Base-by-base conservation (phyloP, 2,329 filamentous ascomycete species). In the Nigrospora sphaerica region DNA sequence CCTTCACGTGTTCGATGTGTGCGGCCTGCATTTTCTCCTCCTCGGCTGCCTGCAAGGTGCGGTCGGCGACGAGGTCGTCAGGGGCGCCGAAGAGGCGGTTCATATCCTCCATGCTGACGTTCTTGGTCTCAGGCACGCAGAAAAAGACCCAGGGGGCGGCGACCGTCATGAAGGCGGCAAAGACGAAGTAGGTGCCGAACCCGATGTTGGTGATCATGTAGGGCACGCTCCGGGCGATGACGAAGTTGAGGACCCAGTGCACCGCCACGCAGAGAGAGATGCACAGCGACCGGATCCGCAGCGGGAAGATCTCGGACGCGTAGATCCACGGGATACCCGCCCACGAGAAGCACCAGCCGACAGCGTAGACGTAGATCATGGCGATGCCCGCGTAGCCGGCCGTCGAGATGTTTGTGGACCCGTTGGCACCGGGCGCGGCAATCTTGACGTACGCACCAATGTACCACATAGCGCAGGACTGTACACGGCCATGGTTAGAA, bases 161-260 rank as follows among this genome's bases (percentile, higher is more conserved):
- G 18, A 61, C 49, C 17, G 71, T 56, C 50, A 68, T 67, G 33
- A 68, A 57, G 0, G 61, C 55, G 4, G 63, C 70, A 50, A 73
- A 73, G 58, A 73, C 69, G 52, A 73, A 67, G 55, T 69, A 73
- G 1, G 69, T 67, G 13, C 70, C 70, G 49, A 66, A 72, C 13
- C 56, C 50, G 38, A 59, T 53, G 32, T 48, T 48, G 23, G 48
- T 53, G 34, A 60, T 51, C 58, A 61, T 62, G 37, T 61, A 60
- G 11, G 59, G 58, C 6, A 54, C 46, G 12, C 52, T 52, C 38
- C 56, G 53, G 12, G 52, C 53, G 5, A 62, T 52, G 23, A 56
- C 48, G 41, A 62, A 62, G 32, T 60, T 51, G 10, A 41, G 50
- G 14, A 62, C 37, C 60, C 58, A 62, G 42, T 60, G 57, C 18